These are phyloP conservation scores for Ceratocystis ficicola DNA, from an alignment of 2,329 filamentous ascomycete genomes.

Conservation along the genomic window DNA sequence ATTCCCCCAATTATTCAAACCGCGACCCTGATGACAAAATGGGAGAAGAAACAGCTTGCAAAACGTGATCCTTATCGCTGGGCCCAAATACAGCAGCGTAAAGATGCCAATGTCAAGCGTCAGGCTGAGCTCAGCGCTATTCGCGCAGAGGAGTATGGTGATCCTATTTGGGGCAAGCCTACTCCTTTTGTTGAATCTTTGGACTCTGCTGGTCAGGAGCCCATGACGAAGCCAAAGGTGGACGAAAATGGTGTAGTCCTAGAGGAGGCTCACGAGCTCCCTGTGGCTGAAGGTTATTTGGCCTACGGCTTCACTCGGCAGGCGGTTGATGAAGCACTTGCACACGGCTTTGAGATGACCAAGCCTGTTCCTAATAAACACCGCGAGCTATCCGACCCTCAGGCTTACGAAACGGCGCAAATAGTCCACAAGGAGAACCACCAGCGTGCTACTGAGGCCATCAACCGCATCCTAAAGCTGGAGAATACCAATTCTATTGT, in stretches of 20 bases:
- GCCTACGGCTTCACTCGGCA: conserved; percentile 63
- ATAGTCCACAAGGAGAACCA: conserved; percentile 44
- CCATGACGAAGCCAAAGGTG: conserved; percentile 29
- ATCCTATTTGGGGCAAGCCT: conserved; percentile 64
- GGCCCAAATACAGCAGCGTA: conserved; percentile 70
- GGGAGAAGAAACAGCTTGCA: conserved; percentile 52
- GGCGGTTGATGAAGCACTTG: conserved; percentile 55
- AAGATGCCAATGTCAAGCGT: conserved; percentile 67
- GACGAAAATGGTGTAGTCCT: conserved; percentile 35
- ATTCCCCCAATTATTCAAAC: conserved; percentile 51
- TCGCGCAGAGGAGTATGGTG: conserved; percentile 54
- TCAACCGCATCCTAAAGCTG: conserved; percentile 67
- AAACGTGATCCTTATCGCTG: conserved; percentile 72
- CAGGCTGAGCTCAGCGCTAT: conserved; percentile 55
- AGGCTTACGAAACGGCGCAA: conserved; percentile 27
- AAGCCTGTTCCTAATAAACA: conserved; percentile 38
- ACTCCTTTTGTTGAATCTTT: conserved; percentile 80
- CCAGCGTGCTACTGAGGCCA: conserved; percentile 57
- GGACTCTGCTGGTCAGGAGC: conserved; percentile 47
- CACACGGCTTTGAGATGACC: conserved; percentile 56
- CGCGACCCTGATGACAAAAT: conserved; percentile 45
- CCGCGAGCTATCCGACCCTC: conserved; percentile 28
- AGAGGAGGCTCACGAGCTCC: conserved; percentile 33
- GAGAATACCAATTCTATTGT: conserved; percentile 68
- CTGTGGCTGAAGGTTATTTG: conserved; percentile 43